phyloP scores from a whole-genome alignment of 768 basidiomycete species.

The Gloeostereum incarnatum region DNA sequence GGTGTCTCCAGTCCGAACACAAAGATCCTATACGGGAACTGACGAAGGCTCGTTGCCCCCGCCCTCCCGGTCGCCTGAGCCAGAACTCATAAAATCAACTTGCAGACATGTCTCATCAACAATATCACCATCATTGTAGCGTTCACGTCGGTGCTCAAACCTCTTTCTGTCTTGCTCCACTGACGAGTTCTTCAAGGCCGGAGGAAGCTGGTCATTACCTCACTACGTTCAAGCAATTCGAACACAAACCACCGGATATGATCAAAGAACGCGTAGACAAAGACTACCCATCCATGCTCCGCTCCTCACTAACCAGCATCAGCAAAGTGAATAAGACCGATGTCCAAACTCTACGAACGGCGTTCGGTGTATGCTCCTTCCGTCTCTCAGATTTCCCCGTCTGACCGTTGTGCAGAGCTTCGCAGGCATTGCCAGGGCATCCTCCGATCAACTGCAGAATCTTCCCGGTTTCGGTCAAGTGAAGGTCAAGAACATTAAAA shows the following conservation, averaged over 20 bases:
- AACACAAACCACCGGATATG: conserved; percentile 85
- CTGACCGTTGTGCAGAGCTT: conserved; percentile 54
- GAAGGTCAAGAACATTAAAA: conserved; percentile 86
- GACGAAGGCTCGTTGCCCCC: conserved; percentile 51
- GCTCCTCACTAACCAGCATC: conserved; percentile 77
- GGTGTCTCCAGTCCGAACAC: conserved; percentile 66
- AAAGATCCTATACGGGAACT: conserved; percentile 87
- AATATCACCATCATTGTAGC: conserved; percentile 87
- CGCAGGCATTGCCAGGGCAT: conserved; percentile 66
- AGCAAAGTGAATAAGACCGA: conserved; percentile 97
- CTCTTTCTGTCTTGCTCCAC: not conserved
- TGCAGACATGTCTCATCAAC: conserved; percentile 79
- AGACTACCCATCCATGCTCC: conserved; percentile 74
- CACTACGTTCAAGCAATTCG: conserved; percentile 85
- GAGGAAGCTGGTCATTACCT: conserved; percentile 94
- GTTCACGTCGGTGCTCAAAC: conserved; percentile 58
- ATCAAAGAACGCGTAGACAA: conserved; percentile 95
- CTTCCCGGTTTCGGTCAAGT: conserved; percentile 92
- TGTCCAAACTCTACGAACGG: conserved; percentile 82
- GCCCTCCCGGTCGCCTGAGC: not conserved
- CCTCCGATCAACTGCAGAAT: conserved; percentile 63
- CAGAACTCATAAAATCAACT: too few relatives aligned
- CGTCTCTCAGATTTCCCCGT: conserved; percentile 4
- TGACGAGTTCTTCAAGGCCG: conserved; percentile 33
- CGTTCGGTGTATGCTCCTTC: conserved; percentile 75